Percentiles rank a stretch among this genome's conserved stretches.
phyloP scores from a whole-genome alignment of 2,329 filamentous ascomycete genomes.

The Tolypocladium pustulatum region DNA sequence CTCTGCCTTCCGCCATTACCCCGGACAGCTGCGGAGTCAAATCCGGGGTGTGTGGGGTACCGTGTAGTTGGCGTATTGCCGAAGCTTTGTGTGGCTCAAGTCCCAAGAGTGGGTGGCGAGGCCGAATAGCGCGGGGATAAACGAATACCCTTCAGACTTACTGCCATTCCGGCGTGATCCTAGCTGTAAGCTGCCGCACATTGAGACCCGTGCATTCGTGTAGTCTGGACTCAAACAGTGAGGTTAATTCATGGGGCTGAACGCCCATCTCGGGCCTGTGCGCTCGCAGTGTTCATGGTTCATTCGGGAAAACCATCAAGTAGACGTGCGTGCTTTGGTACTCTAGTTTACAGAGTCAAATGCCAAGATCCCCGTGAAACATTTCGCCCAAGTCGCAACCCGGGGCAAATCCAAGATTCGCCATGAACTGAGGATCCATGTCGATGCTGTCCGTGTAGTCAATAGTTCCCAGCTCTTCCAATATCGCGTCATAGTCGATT shows the following conservation, averaged over 20 bases:
- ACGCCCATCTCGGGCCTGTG: no score
- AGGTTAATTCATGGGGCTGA: no score
- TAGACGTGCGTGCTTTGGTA: not conserved
- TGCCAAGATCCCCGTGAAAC: slow-evolving; percentile 28
- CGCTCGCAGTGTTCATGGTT: no score
- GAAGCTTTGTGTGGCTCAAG: not conserved
- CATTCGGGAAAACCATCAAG: no score
- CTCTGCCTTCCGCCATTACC: not conserved
- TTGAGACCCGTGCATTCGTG: no score
- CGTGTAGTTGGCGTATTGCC: not conserved
- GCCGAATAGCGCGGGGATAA: not conserved
- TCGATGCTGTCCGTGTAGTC: slow-evolving; percentile 38
- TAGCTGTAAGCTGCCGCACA: not conserved
- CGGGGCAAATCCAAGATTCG: slow-evolving; percentile 54
- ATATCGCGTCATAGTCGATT: slow-evolving; percentile 40
- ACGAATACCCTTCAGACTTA: not conserved
- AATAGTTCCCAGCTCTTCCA: slow-evolving; percentile 41
- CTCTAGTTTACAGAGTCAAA: slow-evolving; percentile 8
- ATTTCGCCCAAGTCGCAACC: slow-evolving; percentile 49
- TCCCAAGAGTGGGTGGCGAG: not conserved
- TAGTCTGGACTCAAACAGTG: no score
- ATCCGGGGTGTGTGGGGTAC: not conserved
- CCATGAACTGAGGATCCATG: slow-evolving; percentile 53
- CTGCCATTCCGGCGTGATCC: not conserved
- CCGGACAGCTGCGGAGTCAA: not conserved